These are phyloP conservation scores for Kodamaea plutei DNA, from an alignment of 1,139 yeast species.

Conservation along the genomic window DNA sequence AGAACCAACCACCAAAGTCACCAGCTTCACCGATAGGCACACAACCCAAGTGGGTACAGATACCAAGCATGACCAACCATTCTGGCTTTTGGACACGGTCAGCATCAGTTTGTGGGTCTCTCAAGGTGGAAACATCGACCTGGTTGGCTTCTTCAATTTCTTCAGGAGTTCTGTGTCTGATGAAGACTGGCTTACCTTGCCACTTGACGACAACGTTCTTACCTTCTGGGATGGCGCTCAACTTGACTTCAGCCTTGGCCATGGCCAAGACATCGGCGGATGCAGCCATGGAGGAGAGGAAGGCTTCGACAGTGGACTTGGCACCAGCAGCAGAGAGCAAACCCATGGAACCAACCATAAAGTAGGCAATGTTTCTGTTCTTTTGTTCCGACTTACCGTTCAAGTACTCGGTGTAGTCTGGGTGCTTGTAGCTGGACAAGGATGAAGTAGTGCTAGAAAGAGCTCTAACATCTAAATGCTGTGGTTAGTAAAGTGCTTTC, in stretches of 20 bases:
- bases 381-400: constrained; percentile 70
- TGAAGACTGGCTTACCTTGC: constrained; percentile 99
- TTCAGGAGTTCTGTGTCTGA: constrained; percentile 94
- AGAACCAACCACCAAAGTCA: constrained; percentile 99
- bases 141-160: constrained; percentile 94
- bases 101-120: constrained; percentile 92
- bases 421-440: constrained; percentile 83
- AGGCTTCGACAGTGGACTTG: constrained; percentile 95
- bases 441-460: constrained; percentile 46
- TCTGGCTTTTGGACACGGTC: constrained; percentile 96
- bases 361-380: constrained; percentile 85
- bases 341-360: constrained; percentile 98
- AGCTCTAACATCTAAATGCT: constrained; percentile 18
- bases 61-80: constrained; percentile 99
- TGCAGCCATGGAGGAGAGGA: constrained; percentile 91
- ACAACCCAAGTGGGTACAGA: constrained; percentile 99
- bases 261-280: constrained; percentile 98
- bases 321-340: constrained; percentile 94
- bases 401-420: constrained; percentile 82
- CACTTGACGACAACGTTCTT: constrained; percentile 97
- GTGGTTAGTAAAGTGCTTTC: constrained; percentile 16
- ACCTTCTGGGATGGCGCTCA: constrained; percentile 93
- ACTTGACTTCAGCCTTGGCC: constrained; percentile 98
- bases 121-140: constrained; percentile 68
- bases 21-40: constrained; percentile 99